phyloP scores from a whole-genome alignment of 1,284 basidiomycete genomes.

The Malassezia japonica region DNA sequence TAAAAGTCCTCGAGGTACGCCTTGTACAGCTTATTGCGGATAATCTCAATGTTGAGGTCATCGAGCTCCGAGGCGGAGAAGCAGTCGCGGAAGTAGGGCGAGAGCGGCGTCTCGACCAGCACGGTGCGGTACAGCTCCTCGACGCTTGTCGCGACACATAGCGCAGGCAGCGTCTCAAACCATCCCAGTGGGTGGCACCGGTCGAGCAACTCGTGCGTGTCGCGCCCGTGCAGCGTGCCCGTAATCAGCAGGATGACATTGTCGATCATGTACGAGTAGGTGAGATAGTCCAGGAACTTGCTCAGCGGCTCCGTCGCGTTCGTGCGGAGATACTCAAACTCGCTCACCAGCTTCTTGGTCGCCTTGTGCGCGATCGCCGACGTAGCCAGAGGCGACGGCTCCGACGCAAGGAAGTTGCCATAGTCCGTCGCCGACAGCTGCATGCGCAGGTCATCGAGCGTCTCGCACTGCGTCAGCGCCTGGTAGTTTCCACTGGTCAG shows the following conservation, averaged over 20 bases:
- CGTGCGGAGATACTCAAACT: constrained; percentile 85
- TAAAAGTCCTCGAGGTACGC: constrained; percentile 98
- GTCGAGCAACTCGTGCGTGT: constrained; percentile 91
- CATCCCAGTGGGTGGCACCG: constrained; percentile 93
- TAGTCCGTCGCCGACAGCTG: constrained; percentile 87
- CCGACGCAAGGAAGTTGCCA: constrained; percentile 94
- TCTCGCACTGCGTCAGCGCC: constrained; percentile 95
- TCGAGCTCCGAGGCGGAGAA: constrained; percentile 90
- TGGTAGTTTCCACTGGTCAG: constrained; percentile 80
- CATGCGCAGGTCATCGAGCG: constrained; percentile 67
- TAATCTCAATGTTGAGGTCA: constrained; percentile 99
- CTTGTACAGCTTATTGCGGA: constrained; percentile 99
- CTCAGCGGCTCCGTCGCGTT: constrained; percentile 84
- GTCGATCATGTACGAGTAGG: constrained; percentile 99
- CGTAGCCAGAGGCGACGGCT: constrained; percentile 87
- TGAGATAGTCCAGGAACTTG: constrained; percentile 96
- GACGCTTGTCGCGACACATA: constrained; percentile 99
- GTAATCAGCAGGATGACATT: constrained; percentile 96
- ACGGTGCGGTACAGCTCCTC: constrained; percentile 96
- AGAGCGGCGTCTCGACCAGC: constrained; percentile 90
- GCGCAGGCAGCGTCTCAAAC: constrained; percentile 96
- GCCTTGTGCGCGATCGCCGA: constrained; percentile 91
- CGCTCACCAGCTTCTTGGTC: constrained; percentile 84
- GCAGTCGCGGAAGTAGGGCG: constrained; percentile 94
- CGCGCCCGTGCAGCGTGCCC: constrained; percentile 90